These are phyloP conservation scores for Eragrostis tef DNA, from an alignment of 202 grass and related monocot species.

Conservation along the genomic window DNA sequence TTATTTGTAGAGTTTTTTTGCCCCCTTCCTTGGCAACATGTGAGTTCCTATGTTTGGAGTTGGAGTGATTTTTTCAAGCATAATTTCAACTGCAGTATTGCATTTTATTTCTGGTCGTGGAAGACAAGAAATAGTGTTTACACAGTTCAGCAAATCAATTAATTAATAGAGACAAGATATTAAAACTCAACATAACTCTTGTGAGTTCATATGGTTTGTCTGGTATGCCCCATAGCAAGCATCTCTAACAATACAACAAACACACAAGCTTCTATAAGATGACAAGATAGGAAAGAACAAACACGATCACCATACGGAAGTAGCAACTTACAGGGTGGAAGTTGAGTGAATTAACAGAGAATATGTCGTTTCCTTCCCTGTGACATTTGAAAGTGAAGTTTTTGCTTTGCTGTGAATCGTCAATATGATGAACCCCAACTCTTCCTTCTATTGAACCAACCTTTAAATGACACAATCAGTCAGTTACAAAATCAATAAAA, in stretches of 20 bases:
- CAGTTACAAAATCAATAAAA: constrained; percentile 20
- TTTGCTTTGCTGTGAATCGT: constrained; percentile 74
- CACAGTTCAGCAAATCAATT: constrained; percentile 33
- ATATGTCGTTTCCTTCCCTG: constrained; percentile 72
- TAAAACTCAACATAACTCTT: constrained; percentile 17
- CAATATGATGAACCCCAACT: constrained; percentile 80
- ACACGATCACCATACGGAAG: not conserved
- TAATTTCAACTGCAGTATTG: not conserved
- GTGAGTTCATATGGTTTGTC: not conserved
- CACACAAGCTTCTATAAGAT: not conserved
- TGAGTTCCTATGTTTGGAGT: not conserved
- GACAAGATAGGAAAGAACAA: not conserved
- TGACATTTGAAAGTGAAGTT: constrained; percentile 95
- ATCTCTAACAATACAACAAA: not conserved
- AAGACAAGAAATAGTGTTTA: constrained; percentile 11
- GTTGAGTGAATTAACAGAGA: constrained; percentile 80
- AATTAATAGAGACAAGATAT: constrained; percentile 15
- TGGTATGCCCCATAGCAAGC: not conserved
- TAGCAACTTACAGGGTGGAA: constrained; percentile 81
- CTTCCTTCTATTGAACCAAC: constrained; percentile 94
- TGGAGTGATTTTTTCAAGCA: not conserved
- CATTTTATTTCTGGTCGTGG: constrained; percentile 23
- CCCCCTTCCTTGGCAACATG: not conserved
- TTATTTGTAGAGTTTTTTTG: not conserved
- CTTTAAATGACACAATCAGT: constrained; percentile 52